Evolutionary conservation across 78 protist genomes (phyloP), one percentile per base, ranked within the genome.

Genomic region (Thecamonas trahens): DNA sequence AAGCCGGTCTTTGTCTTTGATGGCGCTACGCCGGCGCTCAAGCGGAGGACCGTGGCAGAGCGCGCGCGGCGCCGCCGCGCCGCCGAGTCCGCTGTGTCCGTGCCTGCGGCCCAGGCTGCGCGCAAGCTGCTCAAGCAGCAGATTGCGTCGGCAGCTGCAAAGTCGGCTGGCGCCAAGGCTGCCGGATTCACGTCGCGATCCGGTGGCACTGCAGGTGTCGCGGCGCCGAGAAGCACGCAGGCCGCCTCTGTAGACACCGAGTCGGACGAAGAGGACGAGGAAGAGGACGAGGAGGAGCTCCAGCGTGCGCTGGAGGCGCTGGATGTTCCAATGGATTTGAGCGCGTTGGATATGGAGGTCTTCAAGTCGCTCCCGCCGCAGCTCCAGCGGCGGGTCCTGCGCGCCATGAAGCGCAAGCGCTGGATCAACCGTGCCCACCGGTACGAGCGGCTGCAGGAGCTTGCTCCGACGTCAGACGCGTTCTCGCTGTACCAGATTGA

Each of bases 1-100:
- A 26, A 40, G 44, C 91, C 86, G 1, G 76, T 82, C n/a, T 49
- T 87, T 17, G 88, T 87, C 35, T 87, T 80, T 20, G 91, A 77
- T 18, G 91, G 91, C 14, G 61, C 37, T 0, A 68, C 83, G 18
- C 88, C 83, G 11, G 63, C 63, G 3, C 38, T 75, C 38, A 74
- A 82, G 68, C 32, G 17, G 32, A 2, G 22, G 34, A 50, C 77
- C 5, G 17, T 70, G 45, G 75, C 14, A 32, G 1, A n/a, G n/a
- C n/a, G n/a, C n/a, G n/a, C n/a, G n/a, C 20, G 47, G 45, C 47
- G 18, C 64, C n/a, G 35, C 28, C 22, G 44, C 58, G 14, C 57
- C 47, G 20, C n/a, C n/a, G n/a, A n/a, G n/a, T n/a, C n/a, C n/a
- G n/a, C n/a, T n/a, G n/a, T n/a, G n/a, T n/a, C n/a, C n/a, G n/a